phyloP scores from a whole-genome alignment of 306 rosid genomes.

The Sechiopsis laciniata region DNA sequence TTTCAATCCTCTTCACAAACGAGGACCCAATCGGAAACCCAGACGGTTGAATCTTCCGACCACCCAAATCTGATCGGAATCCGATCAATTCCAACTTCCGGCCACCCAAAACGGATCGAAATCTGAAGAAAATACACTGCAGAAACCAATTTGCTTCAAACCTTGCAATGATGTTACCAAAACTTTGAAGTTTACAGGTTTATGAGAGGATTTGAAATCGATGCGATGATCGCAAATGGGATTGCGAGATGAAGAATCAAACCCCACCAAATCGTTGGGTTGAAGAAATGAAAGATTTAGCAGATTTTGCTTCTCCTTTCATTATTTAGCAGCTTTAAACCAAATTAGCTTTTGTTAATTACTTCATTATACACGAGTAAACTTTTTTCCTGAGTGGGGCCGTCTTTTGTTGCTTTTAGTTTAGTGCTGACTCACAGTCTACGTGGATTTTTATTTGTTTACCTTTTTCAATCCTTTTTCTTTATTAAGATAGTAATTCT shows the following conservation, averaged over 20 bases:
- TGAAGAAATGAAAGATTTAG: constrained; percentile 6
- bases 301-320: neutral
- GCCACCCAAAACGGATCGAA: neutral
- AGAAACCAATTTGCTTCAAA: neutral
- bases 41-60: constrained; percentile 33
- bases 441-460: constrained; percentile 15
- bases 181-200: neutral
- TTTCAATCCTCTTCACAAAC: constrained; percentile 9
- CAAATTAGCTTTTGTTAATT: constrained; percentile 10
- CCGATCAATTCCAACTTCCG: constrained; percentile 2
- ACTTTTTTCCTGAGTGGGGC: neutral
- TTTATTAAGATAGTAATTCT: neutral
- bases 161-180: neutral
- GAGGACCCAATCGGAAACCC: constrained; percentile 30
- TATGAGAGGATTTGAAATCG: neutral
- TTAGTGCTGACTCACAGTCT: neutral
- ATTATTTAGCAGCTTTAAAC: neutral
- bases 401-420: neutral
- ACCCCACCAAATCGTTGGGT: constrained; percentile 17
- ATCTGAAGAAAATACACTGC: neutral
- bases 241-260: constrained; percentile 17
- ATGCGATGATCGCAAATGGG: neutral
- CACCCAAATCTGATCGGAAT: constrained; percentile 3
- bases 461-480: neutral
- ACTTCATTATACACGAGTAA: neutral